Evolutionary conservation across 345 rosid genomes (phyloP), one percentile per base, ranked within the genome.

Genomic region (Salix arbutifolia): DNA sequence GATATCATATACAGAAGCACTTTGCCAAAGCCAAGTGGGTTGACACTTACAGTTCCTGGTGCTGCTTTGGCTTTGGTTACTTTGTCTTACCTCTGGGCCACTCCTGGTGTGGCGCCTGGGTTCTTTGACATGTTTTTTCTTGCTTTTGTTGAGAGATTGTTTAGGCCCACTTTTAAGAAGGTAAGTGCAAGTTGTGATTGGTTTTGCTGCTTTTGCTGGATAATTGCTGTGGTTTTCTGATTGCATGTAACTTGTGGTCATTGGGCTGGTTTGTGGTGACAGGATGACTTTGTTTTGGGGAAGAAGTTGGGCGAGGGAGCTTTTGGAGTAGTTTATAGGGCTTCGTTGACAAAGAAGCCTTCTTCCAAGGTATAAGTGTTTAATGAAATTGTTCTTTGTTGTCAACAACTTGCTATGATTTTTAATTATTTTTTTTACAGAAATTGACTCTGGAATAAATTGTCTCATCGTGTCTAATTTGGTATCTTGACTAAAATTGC

Each of bases 41-140:
- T 96, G 48, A 91, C 96, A 30, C 72, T 93, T 46, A 93, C 99
- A 30, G 86, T 85, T 8, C 98, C 97, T 48, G 99, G 99, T 42
- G 93, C 87, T 2, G 88, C 81, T 31, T 85, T 93, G 84, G 99
- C 98, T 79, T 86, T 91, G 44, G 88, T 89, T 74, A 85, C 91
- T 82, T 71, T 96, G 19, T 96, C 98, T 50, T 96, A 96, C 81
- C 97, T 96, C 1, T 91, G 99, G 99, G 98, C 97, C 1, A 96
- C 99, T 42, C 99, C 98, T 69, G 99, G 99, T 12, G 99, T 96
- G 5, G 97, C 99, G 82, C 99, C 99, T 73, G 99, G 96, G 31
- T 96, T 96, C 81, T 96, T 89, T 73, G 98, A 96, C 73, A 93
- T 96, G 96, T 96, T 93, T 79, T 88, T 96, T 83, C 93, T 96